Evolutionary conservation across 116 monocot species (phyloP).

Genomic region (Phalaenopsis hybrid): DNA sequence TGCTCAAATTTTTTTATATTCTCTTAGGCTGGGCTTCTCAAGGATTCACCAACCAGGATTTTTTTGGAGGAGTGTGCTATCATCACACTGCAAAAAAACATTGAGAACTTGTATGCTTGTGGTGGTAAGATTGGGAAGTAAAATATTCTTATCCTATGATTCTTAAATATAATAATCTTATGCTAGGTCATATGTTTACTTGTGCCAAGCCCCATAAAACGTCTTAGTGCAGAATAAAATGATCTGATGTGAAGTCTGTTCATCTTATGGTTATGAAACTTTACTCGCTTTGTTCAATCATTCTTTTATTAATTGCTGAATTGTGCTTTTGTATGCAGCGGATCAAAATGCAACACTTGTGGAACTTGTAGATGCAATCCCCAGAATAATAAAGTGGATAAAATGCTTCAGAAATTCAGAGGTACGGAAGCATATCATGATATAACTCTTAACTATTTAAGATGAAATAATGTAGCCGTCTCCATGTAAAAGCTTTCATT

Average conservation of each 20-base stretch:
- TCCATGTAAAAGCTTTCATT: not conserved
- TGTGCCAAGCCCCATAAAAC: not conserved
- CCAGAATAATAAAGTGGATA: slow-evolving; percentile 78
- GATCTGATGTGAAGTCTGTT: not conserved
- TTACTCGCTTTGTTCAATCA: not conserved
- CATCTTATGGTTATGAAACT: not conserved
- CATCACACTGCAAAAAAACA: slow-evolving; percentile 54
- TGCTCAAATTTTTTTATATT: not conserved
- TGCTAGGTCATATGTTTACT: not conserved
- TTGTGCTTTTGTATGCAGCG: slow-evolving; percentile 38
- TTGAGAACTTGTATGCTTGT: slow-evolving; percentile 81
- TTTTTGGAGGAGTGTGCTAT: slow-evolving; percentile 73
- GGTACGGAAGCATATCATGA: slow-evolving; percentile 22
- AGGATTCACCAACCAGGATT: slow-evolving; percentile 51
- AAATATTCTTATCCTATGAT: not conserved
- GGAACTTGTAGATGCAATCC: slow-evolving; percentile 55
- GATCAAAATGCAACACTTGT: slow-evolving; percentile 41
- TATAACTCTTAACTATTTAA: not conserved
- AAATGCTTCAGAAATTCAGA: slow-evolving; percentile 33
- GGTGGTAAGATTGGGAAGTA: slow-evolving; percentile 42
- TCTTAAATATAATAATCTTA: not conserved
- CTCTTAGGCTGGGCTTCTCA: slow-evolving; percentile 70
- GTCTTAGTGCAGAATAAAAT: not conserved
- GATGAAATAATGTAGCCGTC: not conserved
- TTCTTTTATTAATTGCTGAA: not conserved